Conservation (phyloP, 2,329 filamentous ascomycete species). For the Pestalotiopsis sp. region DNA sequence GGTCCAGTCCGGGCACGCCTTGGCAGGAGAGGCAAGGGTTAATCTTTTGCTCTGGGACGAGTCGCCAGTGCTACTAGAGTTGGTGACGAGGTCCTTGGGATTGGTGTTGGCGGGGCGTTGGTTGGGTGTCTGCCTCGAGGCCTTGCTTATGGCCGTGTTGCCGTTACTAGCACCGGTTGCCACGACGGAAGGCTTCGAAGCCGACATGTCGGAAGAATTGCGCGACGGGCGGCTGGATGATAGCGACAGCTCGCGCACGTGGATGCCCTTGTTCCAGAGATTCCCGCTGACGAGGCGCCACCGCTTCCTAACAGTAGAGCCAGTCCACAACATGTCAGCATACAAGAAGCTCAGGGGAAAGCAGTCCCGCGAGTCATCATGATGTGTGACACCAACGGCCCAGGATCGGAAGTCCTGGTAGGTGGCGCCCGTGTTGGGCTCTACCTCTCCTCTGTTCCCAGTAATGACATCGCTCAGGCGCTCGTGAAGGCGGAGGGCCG, state of each 20-base stretch:
- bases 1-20: constrained; percentile 40
- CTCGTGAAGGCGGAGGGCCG: constrained; percentile 36
- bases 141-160: neutral
- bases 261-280: constrained; percentile 31
- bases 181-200: constrained; percentile 1
- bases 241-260: constrained; percentile 27
- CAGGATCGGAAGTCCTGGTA: constrained; percentile 43
- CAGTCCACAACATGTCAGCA: constrained; percentile 39
- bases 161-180: constrained; percentile 8
- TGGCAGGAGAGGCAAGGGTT: constrained; percentile 33
- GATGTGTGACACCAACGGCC: constrained; percentile 43
- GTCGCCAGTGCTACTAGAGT: constrained; percentile 30
- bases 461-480: constrained; percentile 32
- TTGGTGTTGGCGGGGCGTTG: neutral
- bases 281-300: constrained; percentile 46
- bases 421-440: constrained; percentile 6
- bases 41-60: constrained; percentile 33
- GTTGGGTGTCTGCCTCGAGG: neutral
- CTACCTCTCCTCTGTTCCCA: constrained; percentile 4
- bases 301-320: constrained; percentile 38
- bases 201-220: constrained; percentile 15
- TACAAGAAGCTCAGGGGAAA: constrained; percentile 44
- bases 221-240: constrained; percentile 22
- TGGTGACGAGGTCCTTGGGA: constrained; percentile 12
- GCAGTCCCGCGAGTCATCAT: constrained; percentile 47